Evolutionary conservation across 169 alveolate species (phyloP), one percentile per base, ranked within the genome.

Genomic region (Plasmodium knowlesi): DNA sequence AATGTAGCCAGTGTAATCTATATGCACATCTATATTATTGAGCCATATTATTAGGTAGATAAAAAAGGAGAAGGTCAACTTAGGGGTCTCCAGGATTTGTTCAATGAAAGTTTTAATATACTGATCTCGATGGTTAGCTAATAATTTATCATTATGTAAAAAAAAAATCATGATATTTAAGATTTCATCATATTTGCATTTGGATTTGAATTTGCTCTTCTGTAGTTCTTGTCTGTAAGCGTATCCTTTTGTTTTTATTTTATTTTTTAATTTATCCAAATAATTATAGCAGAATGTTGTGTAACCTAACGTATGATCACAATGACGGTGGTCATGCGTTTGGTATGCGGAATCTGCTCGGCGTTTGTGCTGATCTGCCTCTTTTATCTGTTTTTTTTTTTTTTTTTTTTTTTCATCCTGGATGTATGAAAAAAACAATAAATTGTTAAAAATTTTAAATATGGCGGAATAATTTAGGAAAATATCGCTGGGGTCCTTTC

Each of bases 91-190:
- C 72, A 89, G 67, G 61, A 89, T 79, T 67, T 89, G 88, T 37
- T 89, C 94, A 57, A 89, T 89, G 28, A 89, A 89, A 2, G 94
- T 89, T 89, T 89, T 89, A 28, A 89, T 89, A 41, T 89, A 89
- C 53, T 89, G 88, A 89, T 89, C 94, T 43, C 94, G 67, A 73
- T 89, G 53, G 34, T 71, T 89, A 16, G 74, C 53, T 89, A 89
- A 79, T 8, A 89, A 79, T 39, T 89, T 89, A 28, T 73, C 94
- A 89, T 79, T 89, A 67, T 89, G 94, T 73, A 89, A 61, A 70
- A 89, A 79, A 73, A 57, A 89, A 57, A 89, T 57, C 22, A 89
- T 78, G 50, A 89, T 22, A 89, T 89, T 89, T 28, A 89, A 89
- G 19, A 80, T 78, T 70, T 89, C 94, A n/a, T 80, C 94, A 79